Evolutionary conservation across 371 early-diverging fungal species (phyloP), one percentile per base, ranked within the genome.

Genomic region (Actinomortierella wolfii): DNA sequence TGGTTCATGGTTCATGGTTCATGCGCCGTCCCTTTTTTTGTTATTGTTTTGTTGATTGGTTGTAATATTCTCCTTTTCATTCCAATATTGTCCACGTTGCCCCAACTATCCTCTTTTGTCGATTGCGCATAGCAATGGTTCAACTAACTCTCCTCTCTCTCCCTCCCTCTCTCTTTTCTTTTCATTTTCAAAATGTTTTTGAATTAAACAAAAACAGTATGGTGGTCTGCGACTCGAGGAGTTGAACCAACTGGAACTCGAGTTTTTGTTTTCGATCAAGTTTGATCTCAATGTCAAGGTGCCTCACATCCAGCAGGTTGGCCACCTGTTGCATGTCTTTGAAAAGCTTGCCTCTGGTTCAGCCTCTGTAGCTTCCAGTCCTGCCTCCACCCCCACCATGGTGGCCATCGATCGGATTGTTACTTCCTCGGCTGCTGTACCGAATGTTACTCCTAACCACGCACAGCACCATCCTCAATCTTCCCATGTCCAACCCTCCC

Each of bases 191-290:
- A n/a, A n/a, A n/a, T n/a, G n/a, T 28, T 23, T 1, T 14, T 49
- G 17, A 6, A 42, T 39, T 15, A 45, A 24, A 34, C 11, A 6
- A 34, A 6, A 11, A 4, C 61, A 87, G 84, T 94, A 95, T n/a
- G 97, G 97, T 8, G 97, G 97, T 1, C 78, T 97, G 5, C 83
- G 90, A 14, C 68, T 92, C 18, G 75, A 67, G n/a, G 97, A 97
- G 71, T 68, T 97, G 60, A 97, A 97, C 77, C 80, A 90, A 57
- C 79, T 97, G 40, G 97, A 97, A 63, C 67, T 95, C 51, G 95
- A 96, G 78, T 88, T 96, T 57, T 79, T 94, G 46, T 91, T 90
- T 55, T 79, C 93, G 59, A 86, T 90, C 56, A 81, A 89, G 50
- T 96, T 95, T 82, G 83, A 92, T 53, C 78, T 96, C 25, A 83